These are phyloP conservation scores for Xylaria sp. DNA, from an alignment of 2,329 filamentous ascomycete genomes.

Conservation along the genomic window DNA sequence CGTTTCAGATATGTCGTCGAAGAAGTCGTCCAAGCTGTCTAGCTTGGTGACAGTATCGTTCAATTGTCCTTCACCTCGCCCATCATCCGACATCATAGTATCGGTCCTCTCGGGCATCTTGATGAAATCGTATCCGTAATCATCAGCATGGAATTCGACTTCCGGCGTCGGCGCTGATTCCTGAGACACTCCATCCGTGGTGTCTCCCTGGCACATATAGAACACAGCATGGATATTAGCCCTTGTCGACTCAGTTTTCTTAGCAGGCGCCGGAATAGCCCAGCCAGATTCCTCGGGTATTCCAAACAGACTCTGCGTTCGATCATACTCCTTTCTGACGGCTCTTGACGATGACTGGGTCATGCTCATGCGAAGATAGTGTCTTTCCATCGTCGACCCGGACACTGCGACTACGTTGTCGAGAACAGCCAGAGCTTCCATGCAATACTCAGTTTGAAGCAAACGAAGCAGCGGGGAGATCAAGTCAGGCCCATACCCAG, in stretches of 20 bases:
- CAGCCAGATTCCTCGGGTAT: conserved; percentile 94
- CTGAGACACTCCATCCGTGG: conserved; percentile 49
- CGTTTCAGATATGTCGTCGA: conserved; percentile 60
- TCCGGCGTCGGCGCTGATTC: conserved; percentile 71
- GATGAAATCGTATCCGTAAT: conserved; percentile 79
- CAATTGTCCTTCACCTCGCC: conserved; percentile 64
- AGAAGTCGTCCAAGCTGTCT: conserved; percentile 76
- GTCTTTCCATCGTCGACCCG: conserved; percentile 84
- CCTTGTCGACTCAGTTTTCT: conserved; percentile 79
- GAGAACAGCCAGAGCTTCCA: conserved; percentile 83
- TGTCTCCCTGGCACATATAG: conserved; percentile 77
- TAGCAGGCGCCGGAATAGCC: conserved; percentile 90
- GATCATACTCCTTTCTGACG: conserved; percentile 89
- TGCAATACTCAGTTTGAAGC: conserved; percentile 87
- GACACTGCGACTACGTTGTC: conserved; percentile 96
- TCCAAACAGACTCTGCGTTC: conserved; percentile 89
- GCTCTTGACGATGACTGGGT: conserved; percentile 78
- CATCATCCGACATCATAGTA: conserved; percentile 89
- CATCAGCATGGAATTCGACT: conserved; percentile 87
- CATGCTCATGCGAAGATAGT: conserved; percentile 98
- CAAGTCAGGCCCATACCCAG: conserved; percentile 85
- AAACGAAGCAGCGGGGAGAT: conserved; percentile 88
- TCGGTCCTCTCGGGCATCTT: conserved; percentile 67
- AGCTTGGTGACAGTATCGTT: conserved; percentile 78
- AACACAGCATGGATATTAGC: conserved; percentile 94